phyloP scores from a whole-genome alignment of 805 yeast species.

The Candida koratica region DNA sequence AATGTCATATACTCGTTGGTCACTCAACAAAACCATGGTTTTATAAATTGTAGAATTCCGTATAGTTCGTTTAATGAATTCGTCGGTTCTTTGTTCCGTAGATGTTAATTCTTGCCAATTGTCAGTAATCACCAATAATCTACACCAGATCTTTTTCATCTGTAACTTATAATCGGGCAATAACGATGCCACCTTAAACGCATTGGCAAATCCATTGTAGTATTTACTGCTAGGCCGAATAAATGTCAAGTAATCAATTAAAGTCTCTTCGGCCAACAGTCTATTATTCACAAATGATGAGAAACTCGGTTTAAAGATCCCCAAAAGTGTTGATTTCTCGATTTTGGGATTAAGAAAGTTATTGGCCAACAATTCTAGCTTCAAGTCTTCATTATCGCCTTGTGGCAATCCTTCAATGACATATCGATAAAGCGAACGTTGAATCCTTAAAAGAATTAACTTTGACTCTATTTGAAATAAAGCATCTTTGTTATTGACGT shows the following conservation, averaged over 20 bases:
- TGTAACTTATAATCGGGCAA: slow-evolving; percentile 20
- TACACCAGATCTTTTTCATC: slow-evolving; percentile 48
- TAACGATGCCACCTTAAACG: slow-evolving; percentile 50
- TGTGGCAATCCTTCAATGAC: slow-evolving; percentile 9
- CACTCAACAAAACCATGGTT: slow-evolving; percentile 33
- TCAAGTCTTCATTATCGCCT: slow-evolving; percentile 10
- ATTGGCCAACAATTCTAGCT: slow-evolving; percentile 16
- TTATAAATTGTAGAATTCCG: slow-evolving; percentile 43
- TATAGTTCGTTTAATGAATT: slow-evolving; percentile 34
- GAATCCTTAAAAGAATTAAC: slow-evolving; percentile 48
- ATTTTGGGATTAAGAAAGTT: slow-evolving; percentile 17
- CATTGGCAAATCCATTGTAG: slow-evolving; percentile 31
- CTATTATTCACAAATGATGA: slow-evolving; percentile 32
- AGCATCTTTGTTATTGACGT: slow-evolving; percentile 15
- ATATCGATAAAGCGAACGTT: slow-evolving; percentile 31
- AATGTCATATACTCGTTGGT: slow-evolving; percentile 12
- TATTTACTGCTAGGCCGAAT: slow-evolving; percentile 28
- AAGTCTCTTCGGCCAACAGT: slow-evolving; percentile 40
- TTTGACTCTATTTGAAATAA: slow-evolving; percentile 48
- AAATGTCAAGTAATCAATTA: slow-evolving; percentile 51
- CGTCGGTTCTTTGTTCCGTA: slow-evolving; percentile 38
- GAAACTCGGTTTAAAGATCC: slow-evolving; percentile 22
- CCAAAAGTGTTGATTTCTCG: slow-evolving; percentile 11
- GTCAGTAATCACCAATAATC: slow-evolving; percentile 49
- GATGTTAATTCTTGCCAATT: slow-evolving; percentile 44